Percentiles rank a stretch among this genome's conserved stretches.
Evolutionary conservation across 106 monocot species (phyloP).

Genomic region (Apostasia shenzhenica): DNA sequence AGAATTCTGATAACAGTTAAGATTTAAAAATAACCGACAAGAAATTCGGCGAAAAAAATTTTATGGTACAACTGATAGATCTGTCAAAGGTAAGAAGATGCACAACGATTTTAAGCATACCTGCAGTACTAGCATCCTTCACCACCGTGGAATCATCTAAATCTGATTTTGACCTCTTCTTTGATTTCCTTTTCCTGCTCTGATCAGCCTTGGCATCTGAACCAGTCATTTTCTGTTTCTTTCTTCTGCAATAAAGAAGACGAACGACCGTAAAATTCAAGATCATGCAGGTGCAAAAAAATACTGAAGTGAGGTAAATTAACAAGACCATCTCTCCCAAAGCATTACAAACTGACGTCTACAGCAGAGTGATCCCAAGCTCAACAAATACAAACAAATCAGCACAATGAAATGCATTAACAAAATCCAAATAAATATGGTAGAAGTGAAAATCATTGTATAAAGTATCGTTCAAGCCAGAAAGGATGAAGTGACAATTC

Average conservation of each 20-base stretch:
- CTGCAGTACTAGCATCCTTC: slow-evolving; percentile 2
- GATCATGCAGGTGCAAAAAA: no score
- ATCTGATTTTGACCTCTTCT: slow-evolving; percentile 9
- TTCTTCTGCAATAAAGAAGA: neutral
- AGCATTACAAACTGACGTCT: no score
- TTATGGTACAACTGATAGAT: neutral
- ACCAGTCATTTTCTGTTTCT: slow-evolving; percentile 1
- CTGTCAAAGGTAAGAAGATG: neutral
- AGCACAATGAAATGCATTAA: no score
- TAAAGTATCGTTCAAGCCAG: no score
- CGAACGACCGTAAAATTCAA: no score
- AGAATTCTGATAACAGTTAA: neutral
- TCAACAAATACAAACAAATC: no score
- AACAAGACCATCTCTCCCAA: no score
- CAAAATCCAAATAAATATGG: no score
- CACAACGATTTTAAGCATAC: slow-evolving; percentile 6
- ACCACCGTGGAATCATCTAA: slow-evolving; percentile 1
- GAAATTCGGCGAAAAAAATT: neutral
- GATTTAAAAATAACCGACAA: neutral
- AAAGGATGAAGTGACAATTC: no score
- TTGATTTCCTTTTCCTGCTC: slow-evolving; percentile 14
- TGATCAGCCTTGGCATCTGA: neutral
- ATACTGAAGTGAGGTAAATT: no score
- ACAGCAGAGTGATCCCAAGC: no score
- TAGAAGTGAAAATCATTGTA: no score